Evolutionary conservation across 495 filamentous ascomycete genomes (phyloP), one percentile per base, ranked within the genome.

Genomic region (Penicillium goetzii): DNA sequence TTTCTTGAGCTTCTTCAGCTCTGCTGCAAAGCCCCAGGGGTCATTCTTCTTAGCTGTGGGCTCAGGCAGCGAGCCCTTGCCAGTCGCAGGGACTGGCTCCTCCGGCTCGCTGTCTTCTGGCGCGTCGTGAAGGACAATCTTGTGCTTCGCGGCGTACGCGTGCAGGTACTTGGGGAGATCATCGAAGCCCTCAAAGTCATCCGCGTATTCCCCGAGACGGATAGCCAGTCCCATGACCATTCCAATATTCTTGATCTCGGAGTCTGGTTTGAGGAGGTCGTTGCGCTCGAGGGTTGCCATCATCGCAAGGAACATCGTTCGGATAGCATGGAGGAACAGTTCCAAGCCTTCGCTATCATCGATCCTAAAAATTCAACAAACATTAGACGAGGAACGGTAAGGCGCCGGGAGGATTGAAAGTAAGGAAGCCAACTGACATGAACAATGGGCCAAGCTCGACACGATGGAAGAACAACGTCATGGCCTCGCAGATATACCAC

Each of bases 401-500:
- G 23, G 33, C 19, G 10, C 32, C 6, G 12, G 33, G 33, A 2
- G 26, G 50, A 34, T 12, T 32, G 17, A 40, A 43, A 26, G 23
- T 19, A 28, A 61, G 15, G 6, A 17, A 28, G 25, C 2, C 47
- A 26, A 51, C 60, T 26, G 40, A 68, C 65, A 47, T 47, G 63
- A 66, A n/a, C 63, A 71, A 56, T 0, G 60, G 26, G 25, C 49
- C 59, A 5, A 63, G 15, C 51, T 58, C 56, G 50, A 49, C 55
- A 17, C 52, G 14, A 25, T 34, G 33, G 47, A 74, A 56, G 32
- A 75, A 71, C 50, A 72, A 21, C 1, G 58, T 63, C 11, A 73
- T 28, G 4, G 63, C 68, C 56, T 80, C 76, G 21, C 76, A 80
- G 23, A 80, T 66, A 56, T 64, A 67, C 70, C 74, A 73, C 28